Conservation (phyloP, 1,139 yeast genomes). For the Insectozyma bohioensis region DNA sequence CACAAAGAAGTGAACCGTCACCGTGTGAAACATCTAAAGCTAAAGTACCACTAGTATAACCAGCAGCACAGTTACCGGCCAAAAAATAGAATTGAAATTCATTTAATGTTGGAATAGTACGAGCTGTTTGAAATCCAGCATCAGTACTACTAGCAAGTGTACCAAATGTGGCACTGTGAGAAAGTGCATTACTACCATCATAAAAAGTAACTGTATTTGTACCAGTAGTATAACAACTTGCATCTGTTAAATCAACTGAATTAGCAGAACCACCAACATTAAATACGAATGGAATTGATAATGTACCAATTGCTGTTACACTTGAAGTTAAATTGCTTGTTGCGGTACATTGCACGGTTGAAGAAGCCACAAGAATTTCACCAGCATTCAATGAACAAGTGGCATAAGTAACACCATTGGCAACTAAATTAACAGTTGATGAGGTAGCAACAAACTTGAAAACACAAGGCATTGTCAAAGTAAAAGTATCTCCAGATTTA, state of each 20-base stretch:
- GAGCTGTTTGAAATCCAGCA: conserved; percentile 7
- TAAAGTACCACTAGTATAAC: conserved; percentile 24
- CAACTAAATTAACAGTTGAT: conserved; percentile 14
- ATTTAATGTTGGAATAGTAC: conserved; percentile 19
- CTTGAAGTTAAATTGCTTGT: conserved; percentile 8
- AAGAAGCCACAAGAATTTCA: conserved; percentile 21
- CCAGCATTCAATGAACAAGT: conserved; percentile 25
- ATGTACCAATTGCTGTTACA: conserved; percentile 11
- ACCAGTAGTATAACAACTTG: conserved; percentile 22
- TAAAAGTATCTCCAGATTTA: conserved; percentile 26
- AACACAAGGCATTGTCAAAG: conserved; percentile 25
- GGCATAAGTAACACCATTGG: conserved; percentile 30
- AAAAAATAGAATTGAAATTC: conserved; percentile 17
- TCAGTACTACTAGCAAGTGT: neutral
- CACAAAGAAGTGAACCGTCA: conserved; percentile 23
- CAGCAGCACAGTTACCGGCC: conserved; percentile 25
- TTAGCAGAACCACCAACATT: conserved; percentile 24
- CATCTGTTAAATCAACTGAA: conserved; percentile 18
- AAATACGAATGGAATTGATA: conserved; percentile 26
- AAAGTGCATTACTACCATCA: conserved; percentile 25
- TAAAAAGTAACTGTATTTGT: conserved; percentile 24
- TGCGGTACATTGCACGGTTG: conserved; percentile 26
- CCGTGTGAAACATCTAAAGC: conserved; percentile 18
- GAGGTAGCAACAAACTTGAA: conserved; percentile 21
- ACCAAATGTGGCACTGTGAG: conserved; percentile 17